Conservation (phyloP, 495 filamentous ascomycete genomes). For the Penicillium angulare region DNA sequence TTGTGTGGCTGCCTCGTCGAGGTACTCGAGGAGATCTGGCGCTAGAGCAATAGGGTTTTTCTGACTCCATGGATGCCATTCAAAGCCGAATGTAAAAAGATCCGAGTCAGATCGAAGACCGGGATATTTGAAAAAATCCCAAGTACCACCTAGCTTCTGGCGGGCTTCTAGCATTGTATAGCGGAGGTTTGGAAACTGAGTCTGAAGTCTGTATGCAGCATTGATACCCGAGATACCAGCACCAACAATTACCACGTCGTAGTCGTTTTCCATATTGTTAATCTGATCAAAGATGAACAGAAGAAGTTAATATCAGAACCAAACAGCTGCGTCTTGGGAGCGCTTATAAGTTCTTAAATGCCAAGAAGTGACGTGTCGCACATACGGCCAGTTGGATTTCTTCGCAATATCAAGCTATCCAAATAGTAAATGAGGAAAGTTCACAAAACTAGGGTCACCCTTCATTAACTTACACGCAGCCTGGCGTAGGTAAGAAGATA, state of each 20-base stretch:
- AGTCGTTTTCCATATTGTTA: conserved; percentile 7
- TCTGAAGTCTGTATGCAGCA: conserved; percentile 65
- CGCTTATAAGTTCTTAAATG: too few relatives aligned
- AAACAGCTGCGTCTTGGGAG: too few relatives aligned
- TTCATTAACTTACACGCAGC: too few relatives aligned
- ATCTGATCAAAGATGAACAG: too few relatives aligned
- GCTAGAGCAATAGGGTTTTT: conserved; percentile 60
- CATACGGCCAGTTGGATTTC: too few relatives aligned
- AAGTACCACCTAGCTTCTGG: conserved; percentile 62
- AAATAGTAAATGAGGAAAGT: too few relatives aligned
- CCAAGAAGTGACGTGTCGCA: too few relatives aligned
- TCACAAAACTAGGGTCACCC: too few relatives aligned
- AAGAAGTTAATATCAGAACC: too few relatives aligned
- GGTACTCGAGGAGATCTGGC: conserved; percentile 57
- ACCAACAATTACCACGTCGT: conserved; percentile 68
- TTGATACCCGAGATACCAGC: conserved; percentile 79
- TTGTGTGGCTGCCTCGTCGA: conserved; percentile 55
- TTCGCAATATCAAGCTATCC: too few relatives aligned
- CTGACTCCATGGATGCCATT: conserved; percentile 64
- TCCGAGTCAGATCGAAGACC: conserved; percentile 68
- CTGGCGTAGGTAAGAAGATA: too few relatives aligned
- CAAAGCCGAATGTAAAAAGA: conserved; percentile 65
- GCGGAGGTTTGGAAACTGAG: conserved; percentile 47
- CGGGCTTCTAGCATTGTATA: conserved; percentile 66
- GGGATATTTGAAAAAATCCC: conserved; percentile 71